Base-by-base conservation (phyloP, 169 alveolate species). In the Cryptosporidium xiaoi region DNA sequence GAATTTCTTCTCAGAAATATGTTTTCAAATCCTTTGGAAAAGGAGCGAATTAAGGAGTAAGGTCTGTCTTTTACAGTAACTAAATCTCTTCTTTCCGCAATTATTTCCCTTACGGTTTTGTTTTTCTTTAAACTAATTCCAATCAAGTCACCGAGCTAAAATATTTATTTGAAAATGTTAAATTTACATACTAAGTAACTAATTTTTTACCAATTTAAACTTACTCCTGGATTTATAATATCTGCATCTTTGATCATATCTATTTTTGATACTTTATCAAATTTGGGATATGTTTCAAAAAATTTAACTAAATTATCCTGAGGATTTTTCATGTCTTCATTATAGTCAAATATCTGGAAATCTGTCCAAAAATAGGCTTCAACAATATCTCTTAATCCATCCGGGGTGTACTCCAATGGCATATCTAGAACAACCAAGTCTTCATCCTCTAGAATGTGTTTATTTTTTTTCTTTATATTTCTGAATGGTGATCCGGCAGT, bases 361-460 rank as follows among this genome's bases (percentile, higher is more conserved):
- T 77, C 87, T 24, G 62, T 62, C 87, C 87, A 77, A 60, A 77
- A 77, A 24, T 77, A 77, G 8, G 31, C 87, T 31, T 62, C 87
- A 34, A 77, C 77, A 44, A 77, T 60, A 77, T 77, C 87, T 60
- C 71, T 40, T 10, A 77, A 24, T 29, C 87, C 87, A 7, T 77
- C 77, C 0, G 87, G 87, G 16, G 87, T 77, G 64, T 60, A 46
- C 34, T 50, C 87, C 20, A 77, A 31, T 40, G 87, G 87, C 87
- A 77, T 77, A 60, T 77, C 87, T 46, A 60, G 40, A 16, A 34
- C 58, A 18, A 40, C 87, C 62, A 77, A 27, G 13, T 40, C 48
- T 77, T 77, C 87, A 62, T 77, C 87, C 31, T 56, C 40, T 44
- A 77, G 16, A 18, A 71, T 58, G 51, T 60, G 62, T 5, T 44